phyloP scores from a whole-genome alignment of 495 filamentous ascomycete species.

The Cudoniella acicularis region DNA sequence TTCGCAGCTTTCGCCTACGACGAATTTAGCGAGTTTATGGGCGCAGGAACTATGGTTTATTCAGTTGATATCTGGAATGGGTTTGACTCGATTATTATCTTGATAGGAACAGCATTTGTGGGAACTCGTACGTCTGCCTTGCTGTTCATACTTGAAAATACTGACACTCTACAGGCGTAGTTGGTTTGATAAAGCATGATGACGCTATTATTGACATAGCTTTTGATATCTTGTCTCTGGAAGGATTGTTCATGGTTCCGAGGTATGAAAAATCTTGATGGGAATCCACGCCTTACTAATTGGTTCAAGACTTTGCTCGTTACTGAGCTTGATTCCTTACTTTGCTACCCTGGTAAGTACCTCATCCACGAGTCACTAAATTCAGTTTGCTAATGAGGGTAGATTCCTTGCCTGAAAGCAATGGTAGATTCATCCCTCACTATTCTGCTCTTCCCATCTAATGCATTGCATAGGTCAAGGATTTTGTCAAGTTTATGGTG shows the following conservation, averaged over 20 bases:
- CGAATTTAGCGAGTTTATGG: constrained; percentile 75
- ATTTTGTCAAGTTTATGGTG: constrained; percentile 86
- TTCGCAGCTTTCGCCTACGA: constrained; percentile 87
- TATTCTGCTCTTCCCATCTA: background rate
- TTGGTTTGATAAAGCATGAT: constrained; percentile 65
- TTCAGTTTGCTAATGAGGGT: background rate
- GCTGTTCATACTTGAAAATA: background rate
- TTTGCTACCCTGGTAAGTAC: constrained; percentile 61
- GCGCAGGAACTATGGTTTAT: constrained; percentile 83
- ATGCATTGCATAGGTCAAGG: constrained; percentile 67
- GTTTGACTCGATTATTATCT: constrained; percentile 84
- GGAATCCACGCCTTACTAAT: too few species aligned
- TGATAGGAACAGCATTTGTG: constrained; percentile 68
- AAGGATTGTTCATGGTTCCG: constrained; percentile 88
- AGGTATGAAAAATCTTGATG: constrained; percentile 45
- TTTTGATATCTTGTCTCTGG: constrained; percentile 85
- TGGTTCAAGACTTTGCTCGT: constrained; percentile 67
- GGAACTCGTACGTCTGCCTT: constrained; percentile 1
- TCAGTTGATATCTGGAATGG: constrained; percentile 85
- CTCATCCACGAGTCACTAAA: background rate
- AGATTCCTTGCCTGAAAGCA: constrained; percentile 30
- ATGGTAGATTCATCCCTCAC: constrained; percentile 16
- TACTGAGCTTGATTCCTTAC: constrained; percentile 85
- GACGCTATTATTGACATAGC: constrained; percentile 64
- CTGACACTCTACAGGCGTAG: constrained; percentile 31